Percentiles rank a stretch among this genome's conserved stretches.
These are phyloP conservation scores for Meredithiella fracta DNA, from an alignment of 2,329 filamentous ascomycete species.

Conservation along the genomic window DNA sequence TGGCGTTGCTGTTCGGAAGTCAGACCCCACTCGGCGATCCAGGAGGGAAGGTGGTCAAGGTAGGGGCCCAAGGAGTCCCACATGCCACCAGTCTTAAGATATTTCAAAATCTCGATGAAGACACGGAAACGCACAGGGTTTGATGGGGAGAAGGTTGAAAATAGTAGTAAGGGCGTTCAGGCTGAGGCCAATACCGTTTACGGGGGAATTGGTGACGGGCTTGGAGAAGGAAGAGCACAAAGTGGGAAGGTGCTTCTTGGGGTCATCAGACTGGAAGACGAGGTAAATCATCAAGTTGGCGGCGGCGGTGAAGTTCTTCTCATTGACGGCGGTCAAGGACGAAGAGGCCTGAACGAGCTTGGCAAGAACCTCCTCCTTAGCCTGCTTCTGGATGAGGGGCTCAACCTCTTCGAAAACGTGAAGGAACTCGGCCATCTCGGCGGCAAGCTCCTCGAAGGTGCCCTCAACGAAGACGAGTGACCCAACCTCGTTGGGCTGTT, in stretches of 20 bases:
- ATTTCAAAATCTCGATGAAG: conserved; percentile 71
- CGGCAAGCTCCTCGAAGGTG: conserved; percentile 77
- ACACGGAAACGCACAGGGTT: conserved; percentile 79
- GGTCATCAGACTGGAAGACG: conserved; percentile 68
- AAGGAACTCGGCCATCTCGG: conserved; percentile 90
- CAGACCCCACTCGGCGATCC: conserved; percentile 70
- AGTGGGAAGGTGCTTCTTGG: conserved; percentile 69
- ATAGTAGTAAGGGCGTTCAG: conserved; percentile 85
- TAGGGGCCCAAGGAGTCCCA: conserved; percentile 76
- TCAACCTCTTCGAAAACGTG: conserved; percentile 65
- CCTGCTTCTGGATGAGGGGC: conserved; percentile 52
- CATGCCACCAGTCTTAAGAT: conserved; percentile 57
- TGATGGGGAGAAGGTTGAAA: conserved; percentile 78
- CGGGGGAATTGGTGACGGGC: conserved; percentile 70
- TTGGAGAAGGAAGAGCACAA: conserved; percentile 82
- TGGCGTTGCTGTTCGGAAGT: conserved; percentile 70
- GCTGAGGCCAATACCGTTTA: conserved; percentile 70
- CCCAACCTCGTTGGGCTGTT: conserved; percentile 22
- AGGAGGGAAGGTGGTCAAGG: conserved; percentile 64
- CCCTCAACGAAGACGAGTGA: conserved; percentile 69
- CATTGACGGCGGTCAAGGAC: conserved; percentile 66
- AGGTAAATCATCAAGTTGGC: conserved; percentile 97
- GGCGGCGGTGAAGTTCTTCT: conserved; percentile 91
- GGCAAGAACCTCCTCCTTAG: conserved; percentile 78
- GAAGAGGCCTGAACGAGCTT: conserved; percentile 70